phyloP scores from a whole-genome alignment of 2,329 filamentous ascomycete species.

The Sporothrix pallida region DNA sequence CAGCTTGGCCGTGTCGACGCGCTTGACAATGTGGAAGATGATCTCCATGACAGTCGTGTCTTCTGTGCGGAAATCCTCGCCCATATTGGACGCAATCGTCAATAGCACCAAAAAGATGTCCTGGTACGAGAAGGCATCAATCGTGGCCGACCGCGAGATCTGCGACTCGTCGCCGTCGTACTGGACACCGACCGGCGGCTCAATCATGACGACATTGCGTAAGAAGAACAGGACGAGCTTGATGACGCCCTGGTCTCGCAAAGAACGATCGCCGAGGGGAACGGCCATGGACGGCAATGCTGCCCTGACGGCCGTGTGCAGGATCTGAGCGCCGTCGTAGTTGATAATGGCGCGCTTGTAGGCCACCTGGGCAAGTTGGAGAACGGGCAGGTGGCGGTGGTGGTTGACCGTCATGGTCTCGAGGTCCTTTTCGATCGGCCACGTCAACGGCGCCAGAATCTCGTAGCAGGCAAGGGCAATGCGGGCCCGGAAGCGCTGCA shows the following conservation, averaged over 20 bases:
- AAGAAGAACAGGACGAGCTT: slow-evolving; percentile 88
- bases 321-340: slow-evolving; percentile 75
- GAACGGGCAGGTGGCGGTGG: slow-evolving; percentile 85
- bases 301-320: slow-evolving; percentile 80
- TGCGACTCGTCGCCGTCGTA: slow-evolving; percentile 89
- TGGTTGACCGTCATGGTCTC: slow-evolving; percentile 90
- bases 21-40: slow-evolving; percentile 90
- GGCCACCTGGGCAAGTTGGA: slow-evolving; percentile 83
- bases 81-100: slow-evolving; percentile 89
- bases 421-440: slow-evolving; percentile 82
- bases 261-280: slow-evolving; percentile 73
- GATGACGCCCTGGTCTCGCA: slow-evolving; percentile 88
- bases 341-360: slow-evolving; percentile 92
- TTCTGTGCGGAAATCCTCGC: slow-evolving; percentile 88
- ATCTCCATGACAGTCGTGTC: slow-evolving; percentile 91
- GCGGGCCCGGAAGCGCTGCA: slow-evolving; percentile 77
- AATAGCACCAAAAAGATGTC: slow-evolving; percentile 86
- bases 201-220: slow-evolving; percentile 85
- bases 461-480: slow-evolving; percentile 87
- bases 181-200: slow-evolving; percentile 71
- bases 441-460: slow-evolving; percentile 88
- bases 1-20: slow-evolving; percentile 80
- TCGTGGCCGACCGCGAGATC: slow-evolving; percentile 83
- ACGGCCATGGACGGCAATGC: slow-evolving; percentile 86
- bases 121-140: slow-evolving; percentile 88